Conservation (phyloP, 306 rosid species). For the Urtica urens region DNA sequence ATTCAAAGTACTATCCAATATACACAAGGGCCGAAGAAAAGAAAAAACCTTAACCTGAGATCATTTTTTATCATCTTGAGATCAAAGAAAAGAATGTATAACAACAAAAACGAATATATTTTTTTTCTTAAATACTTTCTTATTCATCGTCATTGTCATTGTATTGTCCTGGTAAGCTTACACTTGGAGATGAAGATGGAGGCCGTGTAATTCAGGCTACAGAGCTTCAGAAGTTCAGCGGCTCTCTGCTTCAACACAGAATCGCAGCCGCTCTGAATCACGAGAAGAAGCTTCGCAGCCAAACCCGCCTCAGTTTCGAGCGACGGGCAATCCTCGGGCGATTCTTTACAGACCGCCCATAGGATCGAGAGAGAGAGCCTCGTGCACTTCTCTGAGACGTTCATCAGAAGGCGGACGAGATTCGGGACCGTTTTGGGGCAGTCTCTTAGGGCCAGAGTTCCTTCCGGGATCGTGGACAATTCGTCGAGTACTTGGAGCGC, state of each 20-base stretch:
- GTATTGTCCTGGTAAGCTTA: constrained; percentile 73
- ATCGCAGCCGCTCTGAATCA: constrained; percentile 78
- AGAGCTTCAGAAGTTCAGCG: constrained; percentile 59
- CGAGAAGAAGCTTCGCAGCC: constrained; percentile 65
- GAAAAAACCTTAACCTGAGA: constrained; percentile 18
- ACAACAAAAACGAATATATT: constrained; percentile 18
- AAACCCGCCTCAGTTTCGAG: constrained; percentile 67
- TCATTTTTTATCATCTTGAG: constrained; percentile 2
- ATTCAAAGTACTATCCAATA: constrained; percentile 6
- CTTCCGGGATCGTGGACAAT: constrained; percentile 48
- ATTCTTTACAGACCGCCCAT: constrained; percentile 63
- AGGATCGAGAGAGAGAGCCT: constrained; percentile 51
- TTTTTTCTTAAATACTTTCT: background rate
- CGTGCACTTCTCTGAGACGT: constrained; percentile 65
- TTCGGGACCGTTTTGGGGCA: constrained; percentile 48
- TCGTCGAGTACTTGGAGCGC: constrained; percentile 45
- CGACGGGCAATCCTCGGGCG: constrained; percentile 64
- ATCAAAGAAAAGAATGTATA: constrained; percentile 9
- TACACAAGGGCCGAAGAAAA: constrained; percentile 16
- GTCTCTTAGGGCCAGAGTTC: constrained; percentile 56
- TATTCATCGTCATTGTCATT: constrained; percentile 35
- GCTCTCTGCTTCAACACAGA: constrained; percentile 56
- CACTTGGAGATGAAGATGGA: constrained; percentile 65
- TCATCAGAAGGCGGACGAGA: constrained; percentile 59
- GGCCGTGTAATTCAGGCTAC: constrained; percentile 60